These are phyloP conservation scores for Rhizodiscina lignyota DNA, from an alignment of 495 filamentous ascomycete genomes.

Conservation along the genomic window DNA sequence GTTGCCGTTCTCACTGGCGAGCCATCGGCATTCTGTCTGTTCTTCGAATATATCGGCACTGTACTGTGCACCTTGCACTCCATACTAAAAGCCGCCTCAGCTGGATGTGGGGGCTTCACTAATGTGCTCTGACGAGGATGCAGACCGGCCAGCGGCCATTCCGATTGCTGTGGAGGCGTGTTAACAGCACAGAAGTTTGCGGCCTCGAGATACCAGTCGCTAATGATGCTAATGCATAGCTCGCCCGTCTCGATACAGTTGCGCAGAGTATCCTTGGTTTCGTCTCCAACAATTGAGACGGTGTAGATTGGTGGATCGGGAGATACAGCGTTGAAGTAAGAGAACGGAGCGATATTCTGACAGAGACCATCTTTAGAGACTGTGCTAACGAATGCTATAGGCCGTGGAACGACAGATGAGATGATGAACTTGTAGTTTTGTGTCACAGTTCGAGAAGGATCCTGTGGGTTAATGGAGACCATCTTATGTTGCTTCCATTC, in stretches of 20 bases:
- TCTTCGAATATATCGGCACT: conserved; percentile 1
- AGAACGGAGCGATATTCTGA: background rate
- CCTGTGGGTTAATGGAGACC: background rate
- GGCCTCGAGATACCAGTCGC: conserved; percentile 1
- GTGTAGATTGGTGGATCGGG: background rate
- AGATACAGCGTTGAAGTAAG: background rate
- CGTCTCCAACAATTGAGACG: background rate
- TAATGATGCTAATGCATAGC: background rate
- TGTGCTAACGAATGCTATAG: conserved; percentile 1
- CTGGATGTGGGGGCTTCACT: background rate
- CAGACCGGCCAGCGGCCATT: background rate
- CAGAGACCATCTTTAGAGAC: background rate
- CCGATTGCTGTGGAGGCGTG: background rate
- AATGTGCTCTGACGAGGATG: background rate
- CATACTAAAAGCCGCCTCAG: conserved; percentile 1
- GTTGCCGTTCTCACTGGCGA: background rate
- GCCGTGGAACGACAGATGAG: background rate
- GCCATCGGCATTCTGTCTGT: background rate
- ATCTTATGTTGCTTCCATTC: background rate
- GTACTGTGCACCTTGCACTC: conserved; percentile 2
- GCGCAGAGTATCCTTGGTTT: background rate
- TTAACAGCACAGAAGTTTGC: background rate
- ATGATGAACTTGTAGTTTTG: conserved; percentile 2
- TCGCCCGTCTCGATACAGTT: background rate
- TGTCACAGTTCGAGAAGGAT: background rate